Conservation (phyloP, 345 rosid genomes). For the Acer negundo region DNA sequence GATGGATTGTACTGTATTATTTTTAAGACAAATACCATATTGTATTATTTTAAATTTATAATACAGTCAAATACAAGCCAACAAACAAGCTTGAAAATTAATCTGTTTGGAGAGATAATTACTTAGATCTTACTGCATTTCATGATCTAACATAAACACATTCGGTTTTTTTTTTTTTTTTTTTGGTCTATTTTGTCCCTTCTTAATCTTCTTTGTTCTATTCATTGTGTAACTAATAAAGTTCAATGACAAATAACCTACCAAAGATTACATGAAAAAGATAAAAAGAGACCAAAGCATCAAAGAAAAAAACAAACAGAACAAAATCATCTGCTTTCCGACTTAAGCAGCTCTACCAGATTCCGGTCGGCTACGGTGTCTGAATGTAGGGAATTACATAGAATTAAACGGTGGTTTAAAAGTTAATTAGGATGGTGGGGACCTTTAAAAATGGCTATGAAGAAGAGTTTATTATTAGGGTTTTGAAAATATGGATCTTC, state of each 20-base stretch:
- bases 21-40: too few species aligned
- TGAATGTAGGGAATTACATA: not conserved
- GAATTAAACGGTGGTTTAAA: not conserved
- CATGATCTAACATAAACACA: too few species aligned
- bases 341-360: not conserved
- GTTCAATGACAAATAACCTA: not conserved
- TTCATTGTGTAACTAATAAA: not conserved
- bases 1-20: too few species aligned
- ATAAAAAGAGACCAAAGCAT: not conserved
- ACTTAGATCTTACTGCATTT: too few species aligned
- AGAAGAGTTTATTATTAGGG: not conserved
- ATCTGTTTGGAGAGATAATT: too few species aligned
- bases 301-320: too few species aligned
- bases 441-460: not conserved
- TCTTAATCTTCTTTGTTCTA: too few species aligned
- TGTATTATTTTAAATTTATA: too few species aligned
- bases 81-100: too few species aligned
- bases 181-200: not conserved
- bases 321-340: too few species aligned
- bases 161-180: too few species aligned
- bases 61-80: too few species aligned
- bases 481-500: slow-evolving; percentile 3
- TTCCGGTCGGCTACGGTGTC: not conserved
- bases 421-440: not conserved
- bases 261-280: not conserved